Percentiles rank a stretch among this genome's conserved stretches.
Evolutionary conservation across 768 basidiomycete genomes (phyloP).

Genomic region (Tricholomella constricta): DNA sequence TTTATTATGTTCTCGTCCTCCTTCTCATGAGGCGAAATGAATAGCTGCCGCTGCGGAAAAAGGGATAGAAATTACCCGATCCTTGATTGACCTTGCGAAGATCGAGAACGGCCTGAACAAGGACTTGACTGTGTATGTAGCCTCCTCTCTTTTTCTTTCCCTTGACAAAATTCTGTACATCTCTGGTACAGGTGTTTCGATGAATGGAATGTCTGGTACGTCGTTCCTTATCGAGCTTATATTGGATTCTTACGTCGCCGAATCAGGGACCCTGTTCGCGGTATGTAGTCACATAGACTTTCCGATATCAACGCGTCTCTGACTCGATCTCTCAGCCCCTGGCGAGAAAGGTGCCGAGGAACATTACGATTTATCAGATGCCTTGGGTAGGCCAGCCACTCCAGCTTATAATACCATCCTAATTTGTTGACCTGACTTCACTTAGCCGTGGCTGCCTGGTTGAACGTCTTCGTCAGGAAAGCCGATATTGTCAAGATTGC

Average conservation of each 20-base stretch:
- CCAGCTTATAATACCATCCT: background rate
- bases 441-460: conserved; percentile 57
- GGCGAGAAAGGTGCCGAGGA: conserved; percentile 54
- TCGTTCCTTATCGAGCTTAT: background rate
- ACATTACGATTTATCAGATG: conserved; percentile 55
- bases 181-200: conserved; percentile 48
- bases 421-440: conserved; percentile 1
- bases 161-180: background rate
- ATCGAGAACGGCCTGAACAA: conserved; percentile 39
- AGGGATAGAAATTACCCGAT: conserved; percentile 50
- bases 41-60: conserved; percentile 53
- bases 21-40: background rate
- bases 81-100: conserved; percentile 53
- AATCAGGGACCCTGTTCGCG: conserved; percentile 44
- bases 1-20: background rate
- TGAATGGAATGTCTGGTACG: conserved; percentile 58
- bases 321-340: conserved; percentile 30
- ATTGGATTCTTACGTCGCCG: background rate
- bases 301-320: background rate
- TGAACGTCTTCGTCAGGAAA: conserved; percentile 62
- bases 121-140: conserved; percentile 38
- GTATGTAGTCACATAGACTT: conserved; percentile 19
- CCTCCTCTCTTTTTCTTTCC: background rate
- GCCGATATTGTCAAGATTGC: conserved; percentile 61
- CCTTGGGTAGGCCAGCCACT: conserved; percentile 33